A percentile compares a stretch with the other conserved stretches of the same genome.
phyloP scores from a whole-genome alignment of 352 stramenopile genomes.

The Pythium scleroteichum region DNA sequence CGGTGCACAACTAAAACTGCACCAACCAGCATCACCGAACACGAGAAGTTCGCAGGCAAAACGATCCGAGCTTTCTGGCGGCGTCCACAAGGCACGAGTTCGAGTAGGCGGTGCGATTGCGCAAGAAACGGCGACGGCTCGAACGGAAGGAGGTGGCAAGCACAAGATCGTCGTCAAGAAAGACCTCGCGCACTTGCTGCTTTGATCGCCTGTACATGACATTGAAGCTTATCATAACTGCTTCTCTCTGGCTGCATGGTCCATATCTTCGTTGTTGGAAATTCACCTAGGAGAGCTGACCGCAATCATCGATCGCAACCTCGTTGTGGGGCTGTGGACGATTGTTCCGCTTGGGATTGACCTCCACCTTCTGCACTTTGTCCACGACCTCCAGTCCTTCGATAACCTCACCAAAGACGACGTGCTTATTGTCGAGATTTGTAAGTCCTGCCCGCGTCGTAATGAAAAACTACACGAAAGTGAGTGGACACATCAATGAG shows the following conservation, averaged over 20 bases:
- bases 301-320: conserved; percentile 67
- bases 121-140: conserved; percentile 24
- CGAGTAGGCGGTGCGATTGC: conserved; percentile 36
- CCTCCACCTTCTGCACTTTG: conserved; percentile 63
- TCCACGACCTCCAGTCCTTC: conserved; percentile 77
- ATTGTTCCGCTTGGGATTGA: conserved; percentile 48
- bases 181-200: conserved; percentile 63
- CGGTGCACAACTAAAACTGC: conserved; percentile 37
- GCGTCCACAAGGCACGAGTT: conserved; percentile 55
- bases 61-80: conserved; percentile 51
- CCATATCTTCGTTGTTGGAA: neutral
- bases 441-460: conserved; percentile 62
- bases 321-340: conserved; percentile 54
- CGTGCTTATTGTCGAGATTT: conserved; percentile 93
- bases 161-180: conserved; percentile 67
- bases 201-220: conserved; percentile 27
- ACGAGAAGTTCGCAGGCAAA: conserved; percentile 40
- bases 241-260: neutral
- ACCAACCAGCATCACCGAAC: conserved; percentile 36
- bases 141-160: conserved; percentile 33
- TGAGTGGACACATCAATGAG: no score
- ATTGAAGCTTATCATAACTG: conserved; percentile 7
- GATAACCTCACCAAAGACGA: conserved; percentile 95
- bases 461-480: conserved; percentile 65
- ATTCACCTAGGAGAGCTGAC: conserved; percentile 38